Conservation (phyloP, 108 stramenopile genomes). For the Pseudonitzschia delicatissima region DNA sequence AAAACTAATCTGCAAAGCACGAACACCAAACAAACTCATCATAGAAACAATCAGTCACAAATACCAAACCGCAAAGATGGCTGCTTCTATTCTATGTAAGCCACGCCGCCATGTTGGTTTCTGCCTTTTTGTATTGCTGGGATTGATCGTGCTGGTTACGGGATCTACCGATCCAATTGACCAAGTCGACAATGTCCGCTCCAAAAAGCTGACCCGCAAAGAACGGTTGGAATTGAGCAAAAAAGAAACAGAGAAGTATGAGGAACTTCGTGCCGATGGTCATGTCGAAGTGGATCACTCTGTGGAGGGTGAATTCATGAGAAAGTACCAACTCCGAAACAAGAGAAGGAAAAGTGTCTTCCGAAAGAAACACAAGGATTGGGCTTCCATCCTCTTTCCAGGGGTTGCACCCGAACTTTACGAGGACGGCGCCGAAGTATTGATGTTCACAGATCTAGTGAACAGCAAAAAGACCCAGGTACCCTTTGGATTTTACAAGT, state of each 20-base stretch:
- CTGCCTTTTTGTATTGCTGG: background rate
- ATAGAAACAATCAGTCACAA: too few relatives aligned
- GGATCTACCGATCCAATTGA: conserved; percentile 9
- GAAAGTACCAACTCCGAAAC: conserved; percentile 49
- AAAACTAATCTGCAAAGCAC: too few relatives aligned
- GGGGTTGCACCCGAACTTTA: conserved; percentile 75
- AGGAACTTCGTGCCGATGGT: conserved; percentile 31
- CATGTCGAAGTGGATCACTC: conserved; percentile 53
- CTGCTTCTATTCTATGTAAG: too few relatives aligned
- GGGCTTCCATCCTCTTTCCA: conserved; percentile 77
- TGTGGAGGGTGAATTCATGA: conserved; percentile 35
- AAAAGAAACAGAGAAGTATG: conserved; percentile 30
- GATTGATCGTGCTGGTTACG: background rate
- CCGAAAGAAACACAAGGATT: conserved; percentile 45
- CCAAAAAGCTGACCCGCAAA: conserved; percentile 28
- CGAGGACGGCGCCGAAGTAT: conserved; percentile 42
- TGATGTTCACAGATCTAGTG: conserved; percentile 71
- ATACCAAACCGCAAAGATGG: too few relatives aligned
- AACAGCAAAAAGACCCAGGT: conserved; percentile 83
- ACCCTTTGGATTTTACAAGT: conserved; percentile 93
- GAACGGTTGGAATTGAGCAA: conserved; percentile 26
- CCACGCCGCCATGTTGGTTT: too few relatives aligned
- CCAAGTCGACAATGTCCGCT: background rate
- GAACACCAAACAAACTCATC: too few relatives aligned
- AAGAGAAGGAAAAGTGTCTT: conserved; percentile 75